Conservation (phyloP, 192 early-diverging fungal species). For the Helicostylum pulchrum region DNA sequence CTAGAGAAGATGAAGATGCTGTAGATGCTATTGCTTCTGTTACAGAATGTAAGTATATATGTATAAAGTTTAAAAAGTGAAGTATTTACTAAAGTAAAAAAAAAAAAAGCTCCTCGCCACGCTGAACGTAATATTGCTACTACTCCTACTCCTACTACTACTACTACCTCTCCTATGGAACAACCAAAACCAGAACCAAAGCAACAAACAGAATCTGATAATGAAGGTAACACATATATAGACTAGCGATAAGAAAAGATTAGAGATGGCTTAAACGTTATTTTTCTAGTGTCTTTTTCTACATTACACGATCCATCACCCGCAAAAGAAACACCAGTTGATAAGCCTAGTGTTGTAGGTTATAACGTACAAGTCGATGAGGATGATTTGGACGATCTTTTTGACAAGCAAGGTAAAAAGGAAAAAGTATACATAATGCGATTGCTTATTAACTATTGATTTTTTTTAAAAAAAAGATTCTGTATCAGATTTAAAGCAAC, state of each 20-base stretch:
- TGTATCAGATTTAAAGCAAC: no score
- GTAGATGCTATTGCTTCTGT: neutral
- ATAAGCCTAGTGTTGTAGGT: neutral
- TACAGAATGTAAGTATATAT: neutral
- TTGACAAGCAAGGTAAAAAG: slow-evolving; percentile 11
- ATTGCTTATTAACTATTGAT: no score
- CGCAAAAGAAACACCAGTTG: neutral
- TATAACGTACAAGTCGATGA: slow-evolving; percentile 1
- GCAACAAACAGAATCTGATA: neutral
- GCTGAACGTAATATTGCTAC: neutral
- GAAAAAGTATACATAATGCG: no score
- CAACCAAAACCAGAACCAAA: no score
- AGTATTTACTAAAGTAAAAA: neutral
- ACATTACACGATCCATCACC: no score
- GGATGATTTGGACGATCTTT: slow-evolving; percentile 17
- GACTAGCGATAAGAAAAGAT: neutral
- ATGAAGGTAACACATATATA: neutral
- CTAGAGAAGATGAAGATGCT: slow-evolving; percentile 18
- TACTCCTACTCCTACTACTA: no score
- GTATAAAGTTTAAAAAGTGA: neutral
- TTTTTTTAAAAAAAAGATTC: no score
- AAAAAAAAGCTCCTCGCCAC: neutral
- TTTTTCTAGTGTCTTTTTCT: neutral
- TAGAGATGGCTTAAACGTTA: neutral
- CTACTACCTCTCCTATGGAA: no score